These are phyloP conservation scores for Irpex sp. DNA, from an alignment of 1,284 basidiomycete genomes.

Conservation along the genomic window DNA sequence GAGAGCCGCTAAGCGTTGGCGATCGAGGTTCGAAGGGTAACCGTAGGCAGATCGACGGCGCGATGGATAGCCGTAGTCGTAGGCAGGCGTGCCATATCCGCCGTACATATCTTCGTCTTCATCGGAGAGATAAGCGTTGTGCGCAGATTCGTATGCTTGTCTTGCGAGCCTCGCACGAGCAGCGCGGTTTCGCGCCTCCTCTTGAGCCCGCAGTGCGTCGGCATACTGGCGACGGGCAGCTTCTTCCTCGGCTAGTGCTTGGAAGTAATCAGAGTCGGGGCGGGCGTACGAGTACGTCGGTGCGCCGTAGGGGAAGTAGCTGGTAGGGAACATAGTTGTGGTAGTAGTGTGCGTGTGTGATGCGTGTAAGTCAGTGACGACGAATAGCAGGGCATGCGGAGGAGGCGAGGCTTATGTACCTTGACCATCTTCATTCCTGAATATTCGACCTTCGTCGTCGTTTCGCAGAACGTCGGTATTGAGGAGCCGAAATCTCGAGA, in stretches of 20 bases:
- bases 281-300: conserved; percentile 7
- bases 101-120: conserved; percentile 13
- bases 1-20: background rate
- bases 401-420: background rate
- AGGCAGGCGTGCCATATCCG: background rate
- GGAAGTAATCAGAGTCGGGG: conserved; percentile 24
- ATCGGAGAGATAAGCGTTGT: conserved; percentile 23
- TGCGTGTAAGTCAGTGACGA: background rate
- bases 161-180: conserved; percentile 26
- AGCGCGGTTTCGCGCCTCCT: conserved; percentile 28
- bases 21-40: conserved; percentile 17
- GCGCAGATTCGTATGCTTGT: conserved; percentile 20
- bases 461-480: background rate
- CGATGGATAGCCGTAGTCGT: background rate
- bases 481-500: background rate
- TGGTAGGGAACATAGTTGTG: conserved; percentile 7
- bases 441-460: background rate
- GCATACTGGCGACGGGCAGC: conserved; percentile 27
- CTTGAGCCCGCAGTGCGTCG: conserved; percentile 28
- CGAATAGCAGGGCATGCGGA: background rate
- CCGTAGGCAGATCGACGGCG: conserved; percentile 18
- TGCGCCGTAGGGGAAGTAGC: conserved; percentile 6
- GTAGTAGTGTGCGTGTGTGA: background rate
- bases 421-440: background rate
- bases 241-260: conserved; percentile 28